Percentiles rank a stretch among this genome's conserved stretches.
Evolutionary conservation across 176 grass and related monocot genomes (phyloP).

Genomic region (Zoysia japonica): DNA sequence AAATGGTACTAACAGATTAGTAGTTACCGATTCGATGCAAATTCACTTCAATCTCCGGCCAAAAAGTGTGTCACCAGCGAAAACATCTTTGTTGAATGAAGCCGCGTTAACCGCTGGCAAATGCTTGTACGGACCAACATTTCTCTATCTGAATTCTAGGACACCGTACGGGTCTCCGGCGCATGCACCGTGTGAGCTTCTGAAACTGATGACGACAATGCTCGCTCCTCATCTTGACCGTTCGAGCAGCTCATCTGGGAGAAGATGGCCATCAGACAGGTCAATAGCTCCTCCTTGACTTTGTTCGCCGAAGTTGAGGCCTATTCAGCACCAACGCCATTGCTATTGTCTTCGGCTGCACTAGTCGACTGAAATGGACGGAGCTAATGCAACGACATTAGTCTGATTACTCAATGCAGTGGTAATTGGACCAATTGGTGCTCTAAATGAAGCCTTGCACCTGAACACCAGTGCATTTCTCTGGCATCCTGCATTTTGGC

Average conservation of each 20-base stretch:
- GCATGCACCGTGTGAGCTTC: slow-evolving; percentile 38
- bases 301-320: slow-evolving; percentile 48
- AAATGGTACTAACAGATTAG: not conserved
- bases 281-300: slow-evolving; percentile 72
- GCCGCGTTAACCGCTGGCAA: slow-evolving; percentile 46
- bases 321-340: slow-evolving; percentile 31
- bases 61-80: slow-evolving; percentile 30
- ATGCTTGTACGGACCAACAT: slow-evolving; percentile 62
- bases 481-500: slow-evolving; percentile 32
- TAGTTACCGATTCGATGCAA: slow-evolving; percentile 38
- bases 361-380: slow-evolving; percentile 47
- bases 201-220: slow-evolving; percentile 56
- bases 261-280: slow-evolving; percentile 66
- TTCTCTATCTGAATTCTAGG: slow-evolving; percentile 56
- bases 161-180: slow-evolving; percentile 59
- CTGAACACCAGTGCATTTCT: slow-evolving; percentile 42
- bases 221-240: slow-evolving; percentile 40
- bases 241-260: slow-evolving; percentile 53
- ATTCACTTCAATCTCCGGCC: slow-evolving; percentile 68
- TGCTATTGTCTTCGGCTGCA: slow-evolving; percentile 12
- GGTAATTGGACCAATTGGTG: not conserved
- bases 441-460: slow-evolving; percentile 29
- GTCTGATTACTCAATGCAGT: not conserved
- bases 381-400: slow-evolving; percentile 16
- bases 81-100: slow-evolving; percentile 36